A percentile compares a stretch with the other conserved stretches of the same genome.
Conservation (phyloP, 805 yeast genomes). For the Kluyveromyces dobzhanskii region DNA sequence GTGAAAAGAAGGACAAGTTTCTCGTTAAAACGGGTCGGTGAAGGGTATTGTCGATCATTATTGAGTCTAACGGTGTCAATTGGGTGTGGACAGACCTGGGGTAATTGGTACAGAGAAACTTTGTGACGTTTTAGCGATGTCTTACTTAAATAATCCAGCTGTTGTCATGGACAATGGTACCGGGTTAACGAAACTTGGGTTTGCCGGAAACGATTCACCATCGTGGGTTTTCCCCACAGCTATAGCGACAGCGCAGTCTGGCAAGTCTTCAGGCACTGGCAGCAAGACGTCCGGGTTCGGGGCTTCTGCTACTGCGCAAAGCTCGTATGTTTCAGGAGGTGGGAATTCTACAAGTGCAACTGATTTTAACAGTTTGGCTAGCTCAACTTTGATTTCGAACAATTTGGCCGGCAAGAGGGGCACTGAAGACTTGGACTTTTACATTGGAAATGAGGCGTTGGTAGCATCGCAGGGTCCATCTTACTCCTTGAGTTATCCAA, state of each 20-base stretch:
- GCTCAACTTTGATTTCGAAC: slow-evolving; percentile 24
- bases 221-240: slow-evolving; percentile 97
- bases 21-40: too few relatives aligned
- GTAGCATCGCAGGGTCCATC: slow-evolving; percentile 86
- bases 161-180: slow-evolving; percentile 99
- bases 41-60: too few relatives aligned
- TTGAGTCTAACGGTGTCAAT: background rate
- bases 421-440: slow-evolving; percentile 88
- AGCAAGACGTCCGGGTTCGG: slow-evolving; percentile 31
- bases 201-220: slow-evolving; percentile 98
- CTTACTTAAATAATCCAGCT: slow-evolving; percentile 73
- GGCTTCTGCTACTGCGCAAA: slow-evolving; percentile 9
- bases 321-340: slow-evolving; percentile 17
- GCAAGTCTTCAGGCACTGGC: slow-evolving; percentile 31
- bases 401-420: slow-evolving; percentile 67
- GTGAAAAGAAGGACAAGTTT: too few relatives aligned
- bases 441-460: slow-evolving; percentile 92
- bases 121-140: slow-evolving; percentile 31
- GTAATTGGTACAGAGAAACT: background rate
- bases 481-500: slow-evolving; percentile 83
- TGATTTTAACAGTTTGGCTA: slow-evolving; percentile 22
- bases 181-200: slow-evolving; percentile 93
- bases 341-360: slow-evolving; percentile 33
- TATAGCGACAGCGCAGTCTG: slow-evolving; percentile 57
- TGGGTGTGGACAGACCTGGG: slow-evolving; percentile 5